Conservation (phyloP, 1,139 yeast genomes). For the Hemisphaericaspora xylanilytica region DNA sequence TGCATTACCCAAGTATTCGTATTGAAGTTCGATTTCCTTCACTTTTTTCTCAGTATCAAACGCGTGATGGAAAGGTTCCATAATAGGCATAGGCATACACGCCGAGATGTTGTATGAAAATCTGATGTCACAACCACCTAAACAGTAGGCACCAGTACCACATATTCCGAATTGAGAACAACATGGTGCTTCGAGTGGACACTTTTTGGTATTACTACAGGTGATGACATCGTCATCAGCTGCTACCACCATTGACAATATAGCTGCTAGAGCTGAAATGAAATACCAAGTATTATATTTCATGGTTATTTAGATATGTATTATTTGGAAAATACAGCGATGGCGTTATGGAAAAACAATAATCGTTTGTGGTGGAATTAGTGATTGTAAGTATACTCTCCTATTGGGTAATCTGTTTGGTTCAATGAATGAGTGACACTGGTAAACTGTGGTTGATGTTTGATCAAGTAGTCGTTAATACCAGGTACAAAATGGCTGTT, state of each 20-base stretch:
- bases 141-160: slow-evolving; percentile 77
- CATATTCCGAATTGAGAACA: slow-evolving; percentile 84
- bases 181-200: slow-evolving; percentile 76
- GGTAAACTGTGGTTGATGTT: too few relatives aligned
- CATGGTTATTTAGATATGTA: not conserved
- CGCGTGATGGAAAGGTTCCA: slow-evolving; percentile 30
- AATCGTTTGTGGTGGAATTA: not conserved
- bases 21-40: slow-evolving; percentile 28
- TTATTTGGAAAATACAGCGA: not conserved
- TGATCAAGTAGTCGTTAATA: too few relatives aligned
- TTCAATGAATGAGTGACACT: too few relatives aligned
- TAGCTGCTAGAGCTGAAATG: slow-evolving; percentile 10
- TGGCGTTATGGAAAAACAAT: not conserved
- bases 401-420: too few relatives aligned
- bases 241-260: slow-evolving; percentile 12
- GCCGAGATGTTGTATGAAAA: slow-evolving; percentile 59
- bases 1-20: slow-evolving; percentile 67
- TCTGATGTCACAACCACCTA: slow-evolving; percentile 79
- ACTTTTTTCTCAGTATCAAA: slow-evolving; percentile 34
- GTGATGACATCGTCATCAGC: slow-evolving; percentile 20
- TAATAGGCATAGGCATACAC: slow-evolving; percentile 63
- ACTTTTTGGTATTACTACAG: slow-evolving; percentile 51
- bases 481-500: too few relatives aligned
- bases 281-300: slow-evolving; percentile 1
- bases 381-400: too few relatives aligned